Conservation (phyloP, 2,329 filamentous ascomycete genomes). For the Coniella lustricola region DNA sequence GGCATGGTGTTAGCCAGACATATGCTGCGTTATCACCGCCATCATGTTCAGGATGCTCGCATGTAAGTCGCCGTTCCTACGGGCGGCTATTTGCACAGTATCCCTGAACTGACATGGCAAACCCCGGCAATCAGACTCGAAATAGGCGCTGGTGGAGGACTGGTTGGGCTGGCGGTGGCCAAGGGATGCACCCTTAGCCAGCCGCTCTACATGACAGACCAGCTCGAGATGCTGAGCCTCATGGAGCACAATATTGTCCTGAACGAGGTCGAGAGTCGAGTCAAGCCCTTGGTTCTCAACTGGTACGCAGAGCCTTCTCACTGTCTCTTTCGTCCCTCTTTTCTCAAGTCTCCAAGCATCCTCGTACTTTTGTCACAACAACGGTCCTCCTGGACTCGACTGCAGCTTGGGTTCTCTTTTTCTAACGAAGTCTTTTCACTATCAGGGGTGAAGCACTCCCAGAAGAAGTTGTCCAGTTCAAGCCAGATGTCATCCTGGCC, state of each 20-base stretch:
- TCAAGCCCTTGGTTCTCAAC: constrained; percentile 66
- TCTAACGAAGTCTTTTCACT: background rate
- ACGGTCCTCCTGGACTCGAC: too few relatives aligned
- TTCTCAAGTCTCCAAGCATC: background rate
- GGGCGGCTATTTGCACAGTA: background rate
- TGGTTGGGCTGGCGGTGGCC: constrained; percentile 65
- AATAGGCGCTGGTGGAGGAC: constrained; percentile 82
- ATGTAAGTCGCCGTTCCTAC: constrained; percentile 52
- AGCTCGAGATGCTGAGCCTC: constrained; percentile 73
- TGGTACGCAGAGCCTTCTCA: constrained; percentile 51
- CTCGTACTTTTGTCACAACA: too few relatives aligned
- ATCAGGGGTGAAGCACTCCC: constrained; percentile 55
- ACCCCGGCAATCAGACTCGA: constrained; percentile 59
- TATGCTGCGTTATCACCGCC: constrained; percentile 65
- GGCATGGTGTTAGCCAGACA: constrained; percentile 85
- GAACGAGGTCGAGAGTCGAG: constrained; percentile 60
- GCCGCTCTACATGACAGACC: constrained; percentile 78
- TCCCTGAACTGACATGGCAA: background rate
- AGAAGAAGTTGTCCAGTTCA: constrained; percentile 42
- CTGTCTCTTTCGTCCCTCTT: background rate
- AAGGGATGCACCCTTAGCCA: constrained; percentile 44
- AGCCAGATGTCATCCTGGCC: constrained; percentile 79
- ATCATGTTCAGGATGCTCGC: constrained; percentile 56
- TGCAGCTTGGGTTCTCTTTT: background rate
- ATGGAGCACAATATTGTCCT: constrained; percentile 84